Evolutionary conservation across 176 grass and related monocot species (phyloP).

Genomic region (Leersia perrieri): DNA sequence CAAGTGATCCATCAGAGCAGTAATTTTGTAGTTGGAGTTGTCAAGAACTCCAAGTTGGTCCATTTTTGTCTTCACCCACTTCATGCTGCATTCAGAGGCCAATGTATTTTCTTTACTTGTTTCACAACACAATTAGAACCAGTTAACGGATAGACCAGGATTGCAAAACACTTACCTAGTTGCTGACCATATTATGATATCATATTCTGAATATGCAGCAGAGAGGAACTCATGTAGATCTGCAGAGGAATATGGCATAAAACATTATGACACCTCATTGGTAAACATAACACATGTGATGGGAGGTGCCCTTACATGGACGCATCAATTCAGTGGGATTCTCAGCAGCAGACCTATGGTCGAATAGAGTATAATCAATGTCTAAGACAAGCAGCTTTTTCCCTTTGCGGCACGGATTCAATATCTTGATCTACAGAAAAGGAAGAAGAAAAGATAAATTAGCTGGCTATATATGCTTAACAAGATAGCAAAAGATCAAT

Average conservation of each 20-base stretch:
- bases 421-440: slow-evolving; percentile 77
- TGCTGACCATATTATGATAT: slow-evolving; percentile 99
- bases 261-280: neutral
- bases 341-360: slow-evolving; percentile 82
- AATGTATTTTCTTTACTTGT: neutral
- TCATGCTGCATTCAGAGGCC: slow-evolving; percentile 69
- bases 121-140: slow-evolving; percentile 17
- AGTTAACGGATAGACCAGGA: neutral
- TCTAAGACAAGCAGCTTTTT: slow-evolving; percentile 95
- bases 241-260: slow-evolving; percentile 29
- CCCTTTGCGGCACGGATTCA: slow-evolving; percentile 88
- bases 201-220: slow-evolving; percentile 85
- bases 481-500: slow-evolving; percentile 6
- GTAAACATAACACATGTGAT: neutral
- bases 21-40: slow-evolving; percentile 90
- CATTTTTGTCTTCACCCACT: slow-evolving; percentile 99
- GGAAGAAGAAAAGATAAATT: slow-evolving; percentile 8
- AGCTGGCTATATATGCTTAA: neutral
- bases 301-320: slow-evolving; percentile 63
- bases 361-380: slow-evolving; percentile 98
- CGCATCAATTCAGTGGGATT: slow-evolving; percentile 95
- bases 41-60: slow-evolving; percentile 81
- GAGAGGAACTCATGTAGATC: slow-evolving; percentile 95
- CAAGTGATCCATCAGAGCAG: slow-evolving; percentile 95
- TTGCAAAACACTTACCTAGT: slow-evolving; percentile 59